Percentiles rank a stretch among this genome's conserved stretches.
Evolutionary conservation across 2,329 filamentous ascomycete species (phyloP).

Genomic region (Anthostomella pinea): DNA sequence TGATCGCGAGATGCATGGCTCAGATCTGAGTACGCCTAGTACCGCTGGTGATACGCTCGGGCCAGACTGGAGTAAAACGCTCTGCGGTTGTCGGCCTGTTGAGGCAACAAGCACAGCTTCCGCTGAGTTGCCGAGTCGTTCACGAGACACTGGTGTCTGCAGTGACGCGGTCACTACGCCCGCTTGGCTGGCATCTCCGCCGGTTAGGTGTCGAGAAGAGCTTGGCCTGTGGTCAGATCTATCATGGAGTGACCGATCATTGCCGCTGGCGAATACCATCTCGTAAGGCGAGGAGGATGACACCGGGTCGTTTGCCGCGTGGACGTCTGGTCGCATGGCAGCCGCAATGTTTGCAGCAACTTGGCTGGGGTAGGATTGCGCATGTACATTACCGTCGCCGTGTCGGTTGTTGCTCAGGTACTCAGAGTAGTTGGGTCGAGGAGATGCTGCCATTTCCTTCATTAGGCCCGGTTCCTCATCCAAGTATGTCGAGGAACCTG

Average conservation of each 20-base stretch:
- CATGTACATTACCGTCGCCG: not conserved
- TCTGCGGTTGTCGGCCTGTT: too few species aligned
- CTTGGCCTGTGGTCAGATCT: not conserved
- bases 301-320: too few species aligned
- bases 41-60: too few species aligned
- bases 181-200: not conserved
- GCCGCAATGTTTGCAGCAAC: constrained; percentile 1
- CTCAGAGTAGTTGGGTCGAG: constrained; percentile 6
- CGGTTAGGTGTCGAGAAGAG: not conserved
- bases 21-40: too few species aligned
- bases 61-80: too few species aligned
- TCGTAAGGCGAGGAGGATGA: too few species aligned
- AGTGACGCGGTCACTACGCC: too few species aligned
- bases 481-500: constrained; percentile 41
- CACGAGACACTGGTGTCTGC: too few species aligned
- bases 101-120: too few species aligned
- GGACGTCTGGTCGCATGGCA: not conserved
- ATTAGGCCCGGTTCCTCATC: constrained; percentile 44
- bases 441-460: constrained; percentile 25
- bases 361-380: not conserved
- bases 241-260: constrained; percentile 1
- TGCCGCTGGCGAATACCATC: not conserved
- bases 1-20: too few species aligned
- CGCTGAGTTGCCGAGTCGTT: too few species aligned
- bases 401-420: constrained; percentile 5